Percentiles rank a stretch among this genome's conserved stretches.
Evolutionary conservation across 2,329 filamentous ascomycete species (phyloP).

Genomic region (Nemania diffusa): DNA sequence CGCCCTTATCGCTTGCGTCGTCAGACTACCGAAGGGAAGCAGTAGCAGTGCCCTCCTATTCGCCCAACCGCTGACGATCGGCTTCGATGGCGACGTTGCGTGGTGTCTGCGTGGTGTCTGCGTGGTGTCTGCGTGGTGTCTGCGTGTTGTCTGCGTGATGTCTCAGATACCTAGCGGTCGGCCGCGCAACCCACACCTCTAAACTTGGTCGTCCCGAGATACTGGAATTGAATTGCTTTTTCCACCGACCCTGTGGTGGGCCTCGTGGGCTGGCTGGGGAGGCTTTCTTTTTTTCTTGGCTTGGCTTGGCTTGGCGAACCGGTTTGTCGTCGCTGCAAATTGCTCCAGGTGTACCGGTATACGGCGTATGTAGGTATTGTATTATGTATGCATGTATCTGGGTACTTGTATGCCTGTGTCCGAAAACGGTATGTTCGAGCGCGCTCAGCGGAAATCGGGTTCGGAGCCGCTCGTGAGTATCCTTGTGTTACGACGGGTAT

Average conservation of each 20-base stretch:
- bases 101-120: too few relatives aligned
- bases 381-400: not conserved
- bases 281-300: slow-evolving; percentile 13
- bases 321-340: not conserved
- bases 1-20: slow-evolving; percentile 20
- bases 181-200: slow-evolving; percentile 23
- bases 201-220: slow-evolving; percentile 24
- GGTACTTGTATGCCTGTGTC: not conserved
- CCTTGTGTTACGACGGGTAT: slow-evolving; percentile 5
- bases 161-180: slow-evolving; percentile 29
- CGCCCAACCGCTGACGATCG: slow-evolving; percentile 10
- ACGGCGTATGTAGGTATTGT: not conserved
- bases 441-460: not conserved
- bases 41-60: slow-evolving; percentile 6
- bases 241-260: not conserved
- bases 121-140: too few relatives aligned
- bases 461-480: slow-evolving; percentile 3
- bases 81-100: not conserved
- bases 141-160: slow-evolving; percentile 22
- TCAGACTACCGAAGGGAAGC: not conserved
- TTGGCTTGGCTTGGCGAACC: slow-evolving; percentile 11
- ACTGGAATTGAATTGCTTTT: slow-evolving; percentile 16
- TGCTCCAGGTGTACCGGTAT: not conserved
- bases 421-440: not conserved
- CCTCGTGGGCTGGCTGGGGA: not conserved